Evolutionary conservation across 2,329 filamentous ascomycete genomes (phyloP).

Genomic region (Periconia digitata): DNA sequence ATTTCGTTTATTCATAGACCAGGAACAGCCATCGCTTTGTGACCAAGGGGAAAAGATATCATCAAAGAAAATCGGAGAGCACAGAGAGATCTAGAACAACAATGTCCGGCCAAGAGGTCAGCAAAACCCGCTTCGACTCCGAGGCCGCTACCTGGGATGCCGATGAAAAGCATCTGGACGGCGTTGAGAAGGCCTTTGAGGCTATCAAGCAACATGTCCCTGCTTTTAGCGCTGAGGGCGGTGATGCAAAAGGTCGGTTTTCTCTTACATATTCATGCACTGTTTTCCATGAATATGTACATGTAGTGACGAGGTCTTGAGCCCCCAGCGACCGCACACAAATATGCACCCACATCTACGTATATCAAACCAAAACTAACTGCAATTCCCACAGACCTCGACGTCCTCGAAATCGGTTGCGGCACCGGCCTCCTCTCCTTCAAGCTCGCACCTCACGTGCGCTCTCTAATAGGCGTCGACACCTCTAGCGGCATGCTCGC

Average conservation of each 20-base stretch:
- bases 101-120: conserved; percentile 20
- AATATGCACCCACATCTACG: neutral
- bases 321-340: no score
- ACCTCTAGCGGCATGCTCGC: conserved; percentile 58
- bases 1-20: no score
- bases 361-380: neutral
- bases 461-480: conserved; percentile 56
- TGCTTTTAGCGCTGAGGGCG: conserved; percentile 25
- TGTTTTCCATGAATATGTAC: neutral
- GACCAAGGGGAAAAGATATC: no score
- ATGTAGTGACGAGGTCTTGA: no score
- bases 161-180: conserved; percentile 53
- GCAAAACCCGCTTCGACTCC: conserved; percentile 55
- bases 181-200: conserved; percentile 48
- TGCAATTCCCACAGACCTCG: conserved; percentile 26
- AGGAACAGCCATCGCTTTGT: no score
- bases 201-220: conserved; percentile 49
- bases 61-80: no score
- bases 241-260: conserved; percentile 28
- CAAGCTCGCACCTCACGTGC: conserved; percentile 51
- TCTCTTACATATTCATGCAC: neutral
- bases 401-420: conserved; percentile 60
- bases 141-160: conserved; percentile 59
- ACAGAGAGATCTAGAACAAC: no score
- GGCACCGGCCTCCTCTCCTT: conserved; percentile 59